phyloP scores from a whole-genome alignment of 2,329 filamentous ascomycete genomes.

The Epichloe amarillans region DNA sequence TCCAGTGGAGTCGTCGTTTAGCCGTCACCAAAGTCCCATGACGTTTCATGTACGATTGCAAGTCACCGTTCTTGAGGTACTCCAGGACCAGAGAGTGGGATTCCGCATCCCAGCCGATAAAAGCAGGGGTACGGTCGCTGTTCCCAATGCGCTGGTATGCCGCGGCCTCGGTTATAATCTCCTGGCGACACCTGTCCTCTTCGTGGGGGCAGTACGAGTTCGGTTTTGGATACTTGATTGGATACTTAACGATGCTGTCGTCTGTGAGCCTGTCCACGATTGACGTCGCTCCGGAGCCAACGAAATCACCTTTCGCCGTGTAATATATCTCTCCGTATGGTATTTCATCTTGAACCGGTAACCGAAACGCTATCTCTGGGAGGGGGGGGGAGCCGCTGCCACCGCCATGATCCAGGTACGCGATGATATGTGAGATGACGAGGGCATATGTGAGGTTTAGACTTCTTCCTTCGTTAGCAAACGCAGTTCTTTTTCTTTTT shows the following conservation, averaged over 20 bases:
- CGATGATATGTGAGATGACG: no score
- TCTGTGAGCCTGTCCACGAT: conserved; percentile 10
- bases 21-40: background rate
- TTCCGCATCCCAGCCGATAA: conserved; percentile 1
- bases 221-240: conserved; percentile 10
- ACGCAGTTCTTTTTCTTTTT: no score
- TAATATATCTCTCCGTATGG: conserved; percentile 9
- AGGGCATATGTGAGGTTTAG: no score
- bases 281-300: conserved; percentile 9
- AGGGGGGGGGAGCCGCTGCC: no score
- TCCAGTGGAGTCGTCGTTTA: background rate
- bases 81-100: background rate
- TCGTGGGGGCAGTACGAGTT: conserved; percentile 11
- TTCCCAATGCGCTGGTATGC: conserved; percentile 1
- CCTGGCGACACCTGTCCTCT: conserved; percentile 1
- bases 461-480: no score
- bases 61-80: background rate
- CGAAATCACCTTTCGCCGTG: conserved; percentile 8
- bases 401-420: no score
- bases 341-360: background rate
- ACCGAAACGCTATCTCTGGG: no score
- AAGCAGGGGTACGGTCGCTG: background rate
- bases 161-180: background rate
- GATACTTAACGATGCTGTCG: conserved; percentile 11
- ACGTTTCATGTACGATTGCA: background rate